Evolutionary conservation across 2,329 filamentous ascomycete genomes (phyloP).

Genomic region (Coniochaeta hoffmannii): DNA sequence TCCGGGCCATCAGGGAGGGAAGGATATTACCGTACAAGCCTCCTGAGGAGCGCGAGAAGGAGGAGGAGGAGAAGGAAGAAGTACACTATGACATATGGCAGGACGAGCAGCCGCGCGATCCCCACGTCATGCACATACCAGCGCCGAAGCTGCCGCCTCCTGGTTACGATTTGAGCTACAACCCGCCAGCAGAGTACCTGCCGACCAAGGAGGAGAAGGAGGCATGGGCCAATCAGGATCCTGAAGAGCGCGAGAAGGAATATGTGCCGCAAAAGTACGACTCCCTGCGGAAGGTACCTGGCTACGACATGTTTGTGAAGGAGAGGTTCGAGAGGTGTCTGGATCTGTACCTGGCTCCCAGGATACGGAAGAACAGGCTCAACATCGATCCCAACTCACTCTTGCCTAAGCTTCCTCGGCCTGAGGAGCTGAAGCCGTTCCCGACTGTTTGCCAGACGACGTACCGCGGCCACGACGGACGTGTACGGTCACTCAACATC

Average conservation of each 20-base stretch:
- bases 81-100: slow-evolving; percentile 89
- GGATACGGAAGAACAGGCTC: slow-evolving; percentile 85
- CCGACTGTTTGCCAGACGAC: slow-evolving; percentile 83
- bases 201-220: slow-evolving; percentile 78
- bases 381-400: slow-evolving; percentile 95
- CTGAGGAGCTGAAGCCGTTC: slow-evolving; percentile 91
- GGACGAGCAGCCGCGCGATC: slow-evolving; percentile 73
- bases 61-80: slow-evolving; percentile 65
- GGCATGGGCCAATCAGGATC: slow-evolving; percentile 77
- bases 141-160: slow-evolving; percentile 90
- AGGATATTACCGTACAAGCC: slow-evolving; percentile 87
- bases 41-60: slow-evolving; percentile 56
- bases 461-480: slow-evolving; percentile 81
- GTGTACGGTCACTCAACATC: slow-evolving; percentile 76
- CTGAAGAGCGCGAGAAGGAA: slow-evolving; percentile 84
- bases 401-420: slow-evolving; percentile 85
- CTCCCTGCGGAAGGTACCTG: slow-evolving; percentile 83
- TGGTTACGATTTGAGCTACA: slow-evolving; percentile 92
- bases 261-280: slow-evolving; percentile 79
- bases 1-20: slow-evolving; percentile 90
- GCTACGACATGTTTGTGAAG: slow-evolving; percentile 83
- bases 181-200: slow-evolving; percentile 89
- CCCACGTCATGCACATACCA: slow-evolving; percentile 89
- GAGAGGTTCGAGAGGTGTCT: slow-evolving; percentile 94
- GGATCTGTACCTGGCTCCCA: slow-evolving; percentile 89